A percentile compares a stretch with the other conserved stretches of the same genome.
Evolutionary conservation across 352 stramenopile species (phyloP).

Genomic region (Elongisporangium senticosum): DNA sequence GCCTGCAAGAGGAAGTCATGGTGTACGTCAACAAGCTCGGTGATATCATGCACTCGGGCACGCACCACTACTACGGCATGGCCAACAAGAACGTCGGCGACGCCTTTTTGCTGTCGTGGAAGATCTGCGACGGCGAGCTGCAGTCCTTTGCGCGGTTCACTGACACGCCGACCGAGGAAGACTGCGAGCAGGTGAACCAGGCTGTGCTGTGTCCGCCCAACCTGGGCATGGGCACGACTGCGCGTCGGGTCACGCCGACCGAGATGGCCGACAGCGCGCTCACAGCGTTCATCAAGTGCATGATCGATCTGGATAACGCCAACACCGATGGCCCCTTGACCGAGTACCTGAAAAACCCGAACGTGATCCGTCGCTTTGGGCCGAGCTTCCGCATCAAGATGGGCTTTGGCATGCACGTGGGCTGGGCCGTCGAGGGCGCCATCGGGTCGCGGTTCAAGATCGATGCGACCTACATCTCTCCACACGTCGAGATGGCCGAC

Average conservation of each 20-base stretch:
- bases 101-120: constrained; percentile 94
- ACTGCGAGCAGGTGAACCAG: constrained; percentile 66
- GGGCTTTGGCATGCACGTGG: constrained; percentile 95
- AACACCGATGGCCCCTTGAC: constrained; percentile 71
- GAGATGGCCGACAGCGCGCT: constrained; percentile 92
- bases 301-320: constrained; percentile 83
- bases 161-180: constrained; percentile 68
- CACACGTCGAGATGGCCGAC: constrained; percentile 92
- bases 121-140: constrained; percentile 83
- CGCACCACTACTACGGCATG: constrained; percentile 83
- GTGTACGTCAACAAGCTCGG: constrained; percentile 91
- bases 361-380: constrained; percentile 83
- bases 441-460: constrained; percentile 96
- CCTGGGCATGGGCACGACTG: constrained; percentile 50
- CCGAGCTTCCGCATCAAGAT: constrained; percentile 84
- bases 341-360: constrained; percentile 57
- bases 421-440: constrained; percentile 94
- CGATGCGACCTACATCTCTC: constrained; percentile 96
- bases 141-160: constrained; percentile 76
- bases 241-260: constrained; percentile 74
- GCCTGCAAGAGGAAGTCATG: constrained; percentile 89
- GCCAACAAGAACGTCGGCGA: constrained; percentile 89
- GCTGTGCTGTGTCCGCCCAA: constrained; percentile 66
- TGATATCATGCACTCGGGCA: constrained; percentile 85
- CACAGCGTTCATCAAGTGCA: constrained; percentile 94